Evolutionary conservation across 768 basidiomycete genomes (phyloP).

Genomic region (Lactarius hengduanensis): DNA sequence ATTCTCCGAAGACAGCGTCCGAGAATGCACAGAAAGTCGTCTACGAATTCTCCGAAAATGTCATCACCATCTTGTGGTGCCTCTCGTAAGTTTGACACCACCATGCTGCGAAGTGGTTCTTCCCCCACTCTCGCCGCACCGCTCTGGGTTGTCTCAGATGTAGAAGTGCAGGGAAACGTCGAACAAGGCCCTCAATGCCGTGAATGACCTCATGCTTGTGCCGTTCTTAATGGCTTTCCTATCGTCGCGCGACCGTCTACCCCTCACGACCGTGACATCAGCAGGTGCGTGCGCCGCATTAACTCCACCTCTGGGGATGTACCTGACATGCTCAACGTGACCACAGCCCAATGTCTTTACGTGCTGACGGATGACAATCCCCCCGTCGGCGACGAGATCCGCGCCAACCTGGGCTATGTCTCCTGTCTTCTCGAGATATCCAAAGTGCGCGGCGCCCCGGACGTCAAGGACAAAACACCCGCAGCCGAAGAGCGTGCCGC

Average conservation of each 20-base stretch:
- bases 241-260: slow-evolving; percentile 62
- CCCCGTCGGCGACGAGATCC: slow-evolving; percentile 66
- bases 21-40: slow-evolving; percentile 74
- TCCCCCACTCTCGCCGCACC: neutral
- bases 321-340: neutral
- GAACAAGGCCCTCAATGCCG: slow-evolving; percentile 84
- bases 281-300: slow-evolving; percentile 54
- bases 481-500: slow-evolving; percentile 50
- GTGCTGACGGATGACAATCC: slow-evolving; percentile 90
- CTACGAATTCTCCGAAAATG: slow-evolving; percentile 87
- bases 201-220: slow-evolving; percentile 75
- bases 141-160: slow-evolving; percentile 31
- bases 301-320: neutral
- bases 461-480: slow-evolving; percentile 41
- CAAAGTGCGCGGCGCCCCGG: slow-evolving; percentile 37
- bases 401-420: slow-evolving; percentile 57
- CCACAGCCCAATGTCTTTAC: slow-evolving; percentile 84
- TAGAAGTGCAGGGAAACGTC: slow-evolving; percentile 70
- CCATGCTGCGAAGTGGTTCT: neutral
- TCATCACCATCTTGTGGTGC: slow-evolving; percentile 92
- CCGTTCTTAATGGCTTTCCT: slow-evolving; percentile 93
- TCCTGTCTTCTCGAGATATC: slow-evolving; percentile 65
- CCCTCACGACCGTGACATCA: slow-evolving; percentile 68
- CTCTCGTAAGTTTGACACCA: slow-evolving; percentile 67
- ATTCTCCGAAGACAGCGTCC: slow-evolving; percentile 57